A percentile compares a stretch with the other conserved stretches of the same genome.
Conservation (phyloP, 192 early-diverging fungal genomes). For the Podila epigama region DNA sequence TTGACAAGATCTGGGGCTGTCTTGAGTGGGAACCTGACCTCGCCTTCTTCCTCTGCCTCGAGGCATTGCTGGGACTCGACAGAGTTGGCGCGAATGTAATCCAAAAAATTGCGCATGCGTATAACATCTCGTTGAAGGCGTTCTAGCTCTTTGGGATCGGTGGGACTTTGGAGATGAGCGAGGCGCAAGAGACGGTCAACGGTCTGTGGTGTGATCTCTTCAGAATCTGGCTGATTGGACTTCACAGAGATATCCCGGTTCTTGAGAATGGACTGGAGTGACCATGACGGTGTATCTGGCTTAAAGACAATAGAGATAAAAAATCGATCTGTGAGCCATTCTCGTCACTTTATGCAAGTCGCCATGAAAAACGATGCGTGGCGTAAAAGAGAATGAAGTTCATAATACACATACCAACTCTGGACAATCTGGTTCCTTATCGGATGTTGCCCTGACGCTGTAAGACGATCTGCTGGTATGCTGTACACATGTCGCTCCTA, state of each 20-base stretch:
- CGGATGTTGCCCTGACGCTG: too few relatives aligned
- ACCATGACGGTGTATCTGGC: slow-evolving; percentile 30
- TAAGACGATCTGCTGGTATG: too few relatives aligned
- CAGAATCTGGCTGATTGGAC: background rate
- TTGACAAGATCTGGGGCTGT: slow-evolving; percentile 2
- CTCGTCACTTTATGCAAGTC: background rate
- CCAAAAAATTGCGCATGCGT: slow-evolving; percentile 33
- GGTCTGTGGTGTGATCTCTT: slow-evolving; percentile 32
- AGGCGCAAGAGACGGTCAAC: slow-evolving; percentile 23
- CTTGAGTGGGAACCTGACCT: background rate
- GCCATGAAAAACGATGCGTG: too few relatives aligned
- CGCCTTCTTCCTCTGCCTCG: background rate
- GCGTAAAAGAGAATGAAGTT: too few relatives aligned
- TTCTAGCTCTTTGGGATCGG: slow-evolving; percentile 16
- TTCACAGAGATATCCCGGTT: slow-evolving; percentile 4
- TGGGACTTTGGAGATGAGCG: slow-evolving; percentile 27
- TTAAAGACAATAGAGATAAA: background rate
- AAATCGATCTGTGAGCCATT: background rate
- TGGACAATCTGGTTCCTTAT: too few relatives aligned
- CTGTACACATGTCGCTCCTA: too few relatives aligned
- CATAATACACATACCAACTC: slow-evolving; percentile 12
- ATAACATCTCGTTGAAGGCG: slow-evolving; percentile 27
- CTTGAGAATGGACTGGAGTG: slow-evolving; percentile 19
- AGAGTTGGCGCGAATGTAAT: slow-evolving; percentile 16
- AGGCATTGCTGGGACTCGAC: background rate